These are phyloP conservation scores for Castanopsis chinensis DNA, from an alignment of 306 rosid species.

Conservation along the genomic window DNA sequence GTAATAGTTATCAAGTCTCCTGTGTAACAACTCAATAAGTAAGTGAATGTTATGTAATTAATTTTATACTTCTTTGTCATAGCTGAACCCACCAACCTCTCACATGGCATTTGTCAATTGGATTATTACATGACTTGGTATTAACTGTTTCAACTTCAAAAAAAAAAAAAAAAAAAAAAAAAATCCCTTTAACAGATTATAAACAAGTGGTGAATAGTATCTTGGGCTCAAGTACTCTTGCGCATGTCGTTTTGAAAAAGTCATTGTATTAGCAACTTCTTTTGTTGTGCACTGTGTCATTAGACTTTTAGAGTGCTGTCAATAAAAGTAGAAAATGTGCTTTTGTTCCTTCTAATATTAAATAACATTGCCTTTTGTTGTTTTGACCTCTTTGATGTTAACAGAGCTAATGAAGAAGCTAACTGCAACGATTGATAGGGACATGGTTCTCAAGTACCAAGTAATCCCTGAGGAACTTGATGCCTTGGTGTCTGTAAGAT, in stretches of 20 bases:
- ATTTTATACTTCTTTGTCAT: too few relatives aligned
- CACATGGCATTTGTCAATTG: too few relatives aligned
- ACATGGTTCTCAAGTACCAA: conserved; percentile 72
- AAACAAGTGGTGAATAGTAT: neutral
- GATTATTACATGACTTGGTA: too few relatives aligned
- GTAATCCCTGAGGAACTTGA: conserved; percentile 62
- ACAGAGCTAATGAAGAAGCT: conserved; percentile 70
- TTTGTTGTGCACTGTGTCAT: neutral
- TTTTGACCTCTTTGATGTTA: neutral
- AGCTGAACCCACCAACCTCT: too few relatives aligned
- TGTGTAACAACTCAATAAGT: too few relatives aligned
- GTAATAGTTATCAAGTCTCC: too few relatives aligned
- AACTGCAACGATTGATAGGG: conserved; percentile 43
- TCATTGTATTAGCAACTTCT: neutral
- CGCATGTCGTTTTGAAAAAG: neutral
- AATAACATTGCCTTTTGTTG: neutral
- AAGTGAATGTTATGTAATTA: too few relatives aligned
- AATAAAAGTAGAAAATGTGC: neutral
- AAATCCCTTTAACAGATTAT: neutral
- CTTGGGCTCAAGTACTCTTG: neutral
- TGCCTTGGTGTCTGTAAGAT: conserved; percentile 52
- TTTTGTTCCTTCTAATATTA: neutral
- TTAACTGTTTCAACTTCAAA: too few relatives aligned
- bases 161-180: too few relatives aligned
- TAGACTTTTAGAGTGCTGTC: too few relatives aligned